A percentile compares a stretch with the other conserved stretches of the same genome.
Evolutionary conservation across 2,329 filamentous ascomycete species (phyloP).

Genomic region (Aspergillus sp.): DNA sequence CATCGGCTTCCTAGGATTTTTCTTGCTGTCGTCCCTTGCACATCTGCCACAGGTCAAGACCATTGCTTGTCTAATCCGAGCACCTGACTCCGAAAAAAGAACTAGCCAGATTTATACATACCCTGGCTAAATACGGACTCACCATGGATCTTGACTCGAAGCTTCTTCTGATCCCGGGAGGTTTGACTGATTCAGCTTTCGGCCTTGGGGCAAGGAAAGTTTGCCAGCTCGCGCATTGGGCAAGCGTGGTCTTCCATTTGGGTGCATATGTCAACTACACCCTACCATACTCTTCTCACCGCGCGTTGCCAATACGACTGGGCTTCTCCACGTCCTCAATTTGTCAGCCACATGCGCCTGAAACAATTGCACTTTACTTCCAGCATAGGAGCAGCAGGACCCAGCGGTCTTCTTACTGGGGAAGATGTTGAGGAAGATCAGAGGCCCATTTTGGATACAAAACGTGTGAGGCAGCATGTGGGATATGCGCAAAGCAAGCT

Average conservation of each 20-base stretch:
- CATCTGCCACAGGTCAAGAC: constrained; percentile 5
- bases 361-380: not conserved
- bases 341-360: not conserved
- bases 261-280: constrained; percentile 7
- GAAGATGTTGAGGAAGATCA: constrained; percentile 4
- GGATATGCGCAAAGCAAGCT: constrained; percentile 17
- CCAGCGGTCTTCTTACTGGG: not conserved
- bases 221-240: not conserved
- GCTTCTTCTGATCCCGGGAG: constrained; percentile 2
- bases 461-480: constrained; percentile 2
- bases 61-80: constrained; percentile 12
- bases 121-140: constrained; percentile 3
- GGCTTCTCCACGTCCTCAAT: constrained; percentile 1
- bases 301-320: constrained; percentile 5
- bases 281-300: constrained; percentile 4
- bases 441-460: constrained; percentile 1
- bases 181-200: constrained; percentile 2
- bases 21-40: constrained; percentile 5
- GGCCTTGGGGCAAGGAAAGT: constrained; percentile 1
- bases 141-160: constrained; percentile 1
- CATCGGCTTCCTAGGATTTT: constrained; percentile 10
- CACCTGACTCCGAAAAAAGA: constrained; percentile 1
- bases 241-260: constrained; percentile 9
- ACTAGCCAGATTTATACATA: constrained; percentile 3
- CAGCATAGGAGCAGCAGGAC: not conserved